Evolutionary conservation across 371 early-diverging fungal species (phyloP).

Genomic region (Gilbertella persicaria): DNA sequence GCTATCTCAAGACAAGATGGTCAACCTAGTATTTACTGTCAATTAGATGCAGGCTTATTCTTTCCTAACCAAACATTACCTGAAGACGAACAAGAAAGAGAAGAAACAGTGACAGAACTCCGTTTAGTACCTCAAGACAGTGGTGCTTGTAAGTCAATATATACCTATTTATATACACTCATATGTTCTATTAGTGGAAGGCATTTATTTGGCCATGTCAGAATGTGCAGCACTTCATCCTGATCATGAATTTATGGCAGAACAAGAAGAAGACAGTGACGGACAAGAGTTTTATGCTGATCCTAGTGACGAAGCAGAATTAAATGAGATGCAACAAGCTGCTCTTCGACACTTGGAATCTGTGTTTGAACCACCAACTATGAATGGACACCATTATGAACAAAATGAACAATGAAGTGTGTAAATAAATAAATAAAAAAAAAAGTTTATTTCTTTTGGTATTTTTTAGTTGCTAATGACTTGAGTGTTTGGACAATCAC

Average conservation of each 20-base stretch:
- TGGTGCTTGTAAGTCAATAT: slow-evolving; percentile 62
- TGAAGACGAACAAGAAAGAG: slow-evolving; percentile 58
- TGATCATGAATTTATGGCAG: slow-evolving; percentile 54
- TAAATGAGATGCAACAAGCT: slow-evolving; percentile 50
- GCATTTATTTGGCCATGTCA: slow-evolving; percentile 70
- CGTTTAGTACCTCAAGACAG: slow-evolving; percentile 68
- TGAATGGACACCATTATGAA: slow-evolving; percentile 8
- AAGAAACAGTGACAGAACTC: slow-evolving; percentile 62
- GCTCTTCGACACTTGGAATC: slow-evolving; percentile 46
- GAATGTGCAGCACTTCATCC: slow-evolving; percentile 80
- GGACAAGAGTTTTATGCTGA: slow-evolving; percentile 52
- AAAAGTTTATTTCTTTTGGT: too few relatives aligned
- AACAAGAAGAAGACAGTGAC: slow-evolving; percentile 46
- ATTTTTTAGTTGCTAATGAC: too few relatives aligned
- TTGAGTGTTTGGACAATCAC: slow-evolving; percentile 12
- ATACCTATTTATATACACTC: too few relatives aligned
- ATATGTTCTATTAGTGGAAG: too few relatives aligned
- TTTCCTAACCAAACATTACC: slow-evolving; percentile 47
- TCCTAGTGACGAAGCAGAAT: slow-evolving; percentile 41
- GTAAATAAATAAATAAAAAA: slow-evolving; percentile 3
- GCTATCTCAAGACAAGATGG: slow-evolving; percentile 74
- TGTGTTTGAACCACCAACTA: slow-evolving; percentile 35
- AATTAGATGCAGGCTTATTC: slow-evolving; percentile 56
- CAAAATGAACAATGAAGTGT: slow-evolving; percentile 6
- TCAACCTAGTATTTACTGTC: slow-evolving; percentile 73